Evolutionary conservation across 805 yeast genomes (phyloP).

Genomic region (Groenewaldozyma salmanticensis): DNA sequence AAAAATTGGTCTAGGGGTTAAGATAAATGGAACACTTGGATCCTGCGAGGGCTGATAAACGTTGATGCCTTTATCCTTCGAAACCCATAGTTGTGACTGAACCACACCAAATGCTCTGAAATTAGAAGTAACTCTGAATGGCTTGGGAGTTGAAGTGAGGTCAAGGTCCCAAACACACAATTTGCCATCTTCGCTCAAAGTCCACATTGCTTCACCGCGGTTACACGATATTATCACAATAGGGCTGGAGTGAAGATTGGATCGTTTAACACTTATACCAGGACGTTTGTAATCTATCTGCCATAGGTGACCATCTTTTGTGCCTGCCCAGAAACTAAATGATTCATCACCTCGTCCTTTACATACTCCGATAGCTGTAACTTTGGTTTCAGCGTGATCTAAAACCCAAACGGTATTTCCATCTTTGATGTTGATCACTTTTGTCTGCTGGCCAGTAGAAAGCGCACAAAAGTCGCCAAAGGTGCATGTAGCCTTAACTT

Average conservation of each 20-base stretch:
- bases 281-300: slow-evolving; percentile 19
- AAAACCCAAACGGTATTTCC: slow-evolving; percentile 19
- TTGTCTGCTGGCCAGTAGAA: slow-evolving; percentile 14
- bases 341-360: slow-evolving; percentile 9
- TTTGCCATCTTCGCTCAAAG: slow-evolving; percentile 31
- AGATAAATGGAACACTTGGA: slow-evolving; percentile 15
- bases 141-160: slow-evolving; percentile 19
- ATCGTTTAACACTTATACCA: slow-evolving; percentile 16
- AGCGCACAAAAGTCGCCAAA: slow-evolving; percentile 19
- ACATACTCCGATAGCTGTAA: slow-evolving; percentile 21
- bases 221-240: slow-evolving; percentile 13
- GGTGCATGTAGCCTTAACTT: slow-evolving; percentile 15
- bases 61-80: slow-evolving; percentile 22
- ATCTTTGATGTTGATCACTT: slow-evolving; percentile 16
- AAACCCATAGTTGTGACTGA: slow-evolving; percentile 26
- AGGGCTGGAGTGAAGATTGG: slow-evolving; percentile 16
- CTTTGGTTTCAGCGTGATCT: slow-evolving; percentile 17
- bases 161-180: slow-evolving; percentile 26
- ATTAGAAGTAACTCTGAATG: slow-evolving; percentile 22
- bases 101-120: slow-evolving; percentile 18
- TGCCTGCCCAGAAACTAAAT: slow-evolving; percentile 26
- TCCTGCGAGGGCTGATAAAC: slow-evolving; percentile 24
- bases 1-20: slow-evolving; percentile 20
- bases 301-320: slow-evolving; percentile 27
- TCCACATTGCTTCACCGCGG: slow-evolving; percentile 21